Evolutionary conservation across 768 basidiomycete genomes (phyloP).

Genomic region (Royoungia palumana): DNA sequence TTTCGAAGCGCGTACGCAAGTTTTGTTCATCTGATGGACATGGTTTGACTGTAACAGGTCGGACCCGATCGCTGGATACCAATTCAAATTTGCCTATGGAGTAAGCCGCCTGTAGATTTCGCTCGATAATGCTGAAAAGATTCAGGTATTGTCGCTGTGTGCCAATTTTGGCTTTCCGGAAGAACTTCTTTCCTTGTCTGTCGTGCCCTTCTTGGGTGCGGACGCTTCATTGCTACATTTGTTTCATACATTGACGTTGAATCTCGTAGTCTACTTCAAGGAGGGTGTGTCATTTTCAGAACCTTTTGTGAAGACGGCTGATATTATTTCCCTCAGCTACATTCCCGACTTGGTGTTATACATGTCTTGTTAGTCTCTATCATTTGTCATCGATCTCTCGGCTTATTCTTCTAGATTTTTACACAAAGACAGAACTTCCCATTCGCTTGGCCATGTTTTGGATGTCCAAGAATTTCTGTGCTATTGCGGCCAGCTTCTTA

Average conservation of each 20-base stretch:
- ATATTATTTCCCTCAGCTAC: conserved; percentile 33
- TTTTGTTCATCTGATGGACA: not conserved
- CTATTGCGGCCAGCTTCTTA: conserved; percentile 59
- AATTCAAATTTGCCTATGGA: conserved; percentile 54
- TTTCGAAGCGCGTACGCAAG: conserved; percentile 51
- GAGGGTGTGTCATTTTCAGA: conserved; percentile 34
- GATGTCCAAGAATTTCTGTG: conserved; percentile 53
- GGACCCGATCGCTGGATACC: conserved; percentile 68
- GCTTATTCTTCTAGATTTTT: conserved; percentile 35
- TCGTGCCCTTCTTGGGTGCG: conserved; percentile 46
- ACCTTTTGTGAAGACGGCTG: not conserved
- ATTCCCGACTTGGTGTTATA: conserved; percentile 62
- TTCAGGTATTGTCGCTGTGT: conserved; percentile 41
- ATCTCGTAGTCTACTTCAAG: conserved; percentile 39
- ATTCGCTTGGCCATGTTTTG: conserved; percentile 66
- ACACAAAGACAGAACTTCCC: conserved; percentile 53
- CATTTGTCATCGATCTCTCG: not conserved
- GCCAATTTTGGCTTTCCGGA: conserved; percentile 58
- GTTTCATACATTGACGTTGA: not conserved
- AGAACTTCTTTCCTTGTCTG: conserved; percentile 46
- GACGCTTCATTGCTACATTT: not conserved
- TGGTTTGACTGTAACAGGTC: conserved; percentile 30
- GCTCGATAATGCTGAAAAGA: not conserved
- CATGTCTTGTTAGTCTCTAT: conserved; percentile 45
- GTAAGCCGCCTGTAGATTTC: conserved; percentile 10